Conservation (phyloP, 148 eudicot genomes). For the Spergularia bocconei region DNA sequence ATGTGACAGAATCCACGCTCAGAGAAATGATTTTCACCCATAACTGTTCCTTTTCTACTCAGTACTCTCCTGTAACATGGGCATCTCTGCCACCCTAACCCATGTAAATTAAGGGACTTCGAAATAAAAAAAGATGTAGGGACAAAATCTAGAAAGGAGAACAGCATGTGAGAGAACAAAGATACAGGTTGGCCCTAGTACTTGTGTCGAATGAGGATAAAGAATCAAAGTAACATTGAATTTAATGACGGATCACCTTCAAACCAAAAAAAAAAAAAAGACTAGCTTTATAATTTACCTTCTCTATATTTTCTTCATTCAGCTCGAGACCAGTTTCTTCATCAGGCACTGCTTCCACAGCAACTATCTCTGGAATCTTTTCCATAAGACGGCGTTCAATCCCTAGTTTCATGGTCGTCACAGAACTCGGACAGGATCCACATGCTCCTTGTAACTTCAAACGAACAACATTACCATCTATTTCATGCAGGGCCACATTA, state of each 20-base stretch:
- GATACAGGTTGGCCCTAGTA: too few species aligned
- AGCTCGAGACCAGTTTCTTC: conserved; percentile 94
- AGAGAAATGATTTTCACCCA: too few species aligned
- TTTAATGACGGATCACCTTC: neutral
- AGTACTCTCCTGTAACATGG: too few species aligned
- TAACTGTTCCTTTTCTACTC: too few species aligned
- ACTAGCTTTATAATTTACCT: conserved; percentile 43
- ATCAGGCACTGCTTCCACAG: conserved; percentile 79
- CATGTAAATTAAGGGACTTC: too few species aligned
- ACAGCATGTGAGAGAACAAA: too few species aligned
- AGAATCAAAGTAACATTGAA: neutral
- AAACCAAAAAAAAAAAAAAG: too few species aligned
- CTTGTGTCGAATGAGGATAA: too few species aligned
- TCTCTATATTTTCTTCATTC: conserved; percentile 90
- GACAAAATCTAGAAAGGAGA: too few species aligned
- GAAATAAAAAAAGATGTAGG: too few species aligned
- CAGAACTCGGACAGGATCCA: conserved; percentile 94
- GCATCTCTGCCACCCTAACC: too few species aligned
- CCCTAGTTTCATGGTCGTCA: conserved; percentile 86
- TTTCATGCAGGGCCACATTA: conserved; percentile 86
- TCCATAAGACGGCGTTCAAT: conserved; percentile 92
- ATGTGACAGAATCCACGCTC: too few species aligned
- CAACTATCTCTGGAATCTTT: conserved; percentile 88
- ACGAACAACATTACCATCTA: conserved; percentile 80
- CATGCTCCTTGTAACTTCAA: conserved; percentile 92